These are phyloP conservation scores for Acacia pycnantha DNA, from an alignment of 331 rosid genomes.

Conservation along the genomic window DNA sequence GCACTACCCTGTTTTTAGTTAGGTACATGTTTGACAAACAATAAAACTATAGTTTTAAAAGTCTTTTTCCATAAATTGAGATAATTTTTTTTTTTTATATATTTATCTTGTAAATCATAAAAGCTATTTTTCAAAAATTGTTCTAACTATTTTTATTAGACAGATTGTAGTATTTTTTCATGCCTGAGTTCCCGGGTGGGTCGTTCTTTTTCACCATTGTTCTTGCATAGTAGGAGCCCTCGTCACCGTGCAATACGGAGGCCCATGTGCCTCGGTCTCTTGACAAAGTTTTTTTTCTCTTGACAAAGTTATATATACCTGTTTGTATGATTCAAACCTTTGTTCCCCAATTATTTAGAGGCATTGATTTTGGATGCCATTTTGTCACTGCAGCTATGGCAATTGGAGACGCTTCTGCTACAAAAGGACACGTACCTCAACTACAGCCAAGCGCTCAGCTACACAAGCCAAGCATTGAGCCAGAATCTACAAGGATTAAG, in stretches of 20 bases:
- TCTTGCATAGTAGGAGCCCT: not conserved
- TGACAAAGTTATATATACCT: not conserved
- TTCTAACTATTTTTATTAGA: too few species aligned
- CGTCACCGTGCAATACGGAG: not conserved
- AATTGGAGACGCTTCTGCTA: slow-evolving; percentile 88
- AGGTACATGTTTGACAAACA: too few species aligned
- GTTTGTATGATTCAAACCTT: not conserved
- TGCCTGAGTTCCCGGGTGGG: slow-evolving; percentile 25
- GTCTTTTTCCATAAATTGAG: too few species aligned
- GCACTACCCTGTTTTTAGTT: too few species aligned
- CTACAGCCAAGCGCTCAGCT: slow-evolving; percentile 98
- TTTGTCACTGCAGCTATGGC: slow-evolving; percentile 78
- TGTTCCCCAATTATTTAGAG: slow-evolving; percentile 28
- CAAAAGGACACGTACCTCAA: slow-evolving; percentile 94
- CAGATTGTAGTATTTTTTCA: not conserved
- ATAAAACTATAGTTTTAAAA: too few species aligned
- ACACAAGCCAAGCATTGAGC: slow-evolving; percentile 98
- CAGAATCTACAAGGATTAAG: slow-evolving; percentile 95
- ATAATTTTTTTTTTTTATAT: fast-evolving
- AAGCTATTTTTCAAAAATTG: too few species aligned
- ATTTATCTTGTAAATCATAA: too few species aligned
- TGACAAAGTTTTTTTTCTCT: not conserved
- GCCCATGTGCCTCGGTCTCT: slow-evolving; percentile 26
- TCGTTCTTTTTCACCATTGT: slow-evolving; percentile 2
- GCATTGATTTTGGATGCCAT: slow-evolving; percentile 32